Base-by-base conservation (phyloP, 805 yeast species). In the Scheffersomyces ergatensis region DNA sequence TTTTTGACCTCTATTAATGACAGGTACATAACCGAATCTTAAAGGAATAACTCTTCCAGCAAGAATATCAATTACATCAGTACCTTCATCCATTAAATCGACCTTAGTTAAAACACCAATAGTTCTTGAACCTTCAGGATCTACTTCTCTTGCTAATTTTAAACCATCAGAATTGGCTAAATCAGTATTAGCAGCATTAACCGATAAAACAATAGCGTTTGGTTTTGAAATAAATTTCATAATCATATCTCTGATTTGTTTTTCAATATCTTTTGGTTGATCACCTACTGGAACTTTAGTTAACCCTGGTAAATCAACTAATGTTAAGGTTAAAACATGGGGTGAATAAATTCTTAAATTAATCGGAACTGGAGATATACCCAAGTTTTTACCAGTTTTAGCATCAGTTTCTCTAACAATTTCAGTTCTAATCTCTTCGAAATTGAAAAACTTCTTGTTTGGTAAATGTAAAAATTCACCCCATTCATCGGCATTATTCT, bases 251-350 rank as follows among this genome's bases (percentile, higher is more conserved):
- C 89, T 83, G 56, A 93, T 93, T 67, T 89, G 97, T 49, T 77
- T 81, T 70, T 93, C 99, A 50, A 93, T 93, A 64, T 93, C 99
- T 55, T 86, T 85, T 40, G 99, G 99, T 67, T 93, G 99, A 67
- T 93, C 99, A 37, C 99, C 99, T 41, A 93, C 97, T 3, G 99
- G 99, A 29, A 93, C 99, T 62, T 93, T 93, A 31, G 99, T 93
- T 57, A 93, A 78, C 45, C 99, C 99, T 8, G 99, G 99, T 56
- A 93, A 77, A 68, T 93, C 99, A 31, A 93, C 97, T 54, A 93
- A 76, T 6, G 99, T 93, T 60, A 92, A 78, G 15, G 97, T 90
- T 49, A 92, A 74, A 34, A 92, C 98, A 53, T 89, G 89, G 17
- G 99, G 98, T 19, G 97, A 89, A 65, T 78, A 90, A 45, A 93